A percentile compares a stretch with the other conserved stretches of the same genome.
These are phyloP conservation scores for Hypoxylon crocopeplum DNA, from an alignment of 495 filamentous ascomycete species.

Conservation along the genomic window DNA sequence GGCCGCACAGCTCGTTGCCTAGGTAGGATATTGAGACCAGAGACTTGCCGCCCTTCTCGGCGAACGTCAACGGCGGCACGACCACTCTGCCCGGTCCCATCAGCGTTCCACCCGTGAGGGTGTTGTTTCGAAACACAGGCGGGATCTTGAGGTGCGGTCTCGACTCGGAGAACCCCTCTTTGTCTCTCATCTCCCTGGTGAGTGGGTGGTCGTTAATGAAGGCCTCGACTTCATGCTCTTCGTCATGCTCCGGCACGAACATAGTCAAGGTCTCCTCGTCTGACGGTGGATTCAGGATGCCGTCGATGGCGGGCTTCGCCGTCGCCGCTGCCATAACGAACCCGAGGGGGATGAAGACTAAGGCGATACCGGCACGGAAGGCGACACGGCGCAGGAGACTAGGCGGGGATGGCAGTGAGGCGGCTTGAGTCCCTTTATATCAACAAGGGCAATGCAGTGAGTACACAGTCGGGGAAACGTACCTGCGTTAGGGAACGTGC, in stretches of 20 bases:
- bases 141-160: slow-evolving; percentile 90
- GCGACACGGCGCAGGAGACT: slow-evolving; percentile 34
- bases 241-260: slow-evolving; percentile 68
- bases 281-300: slow-evolving; percentile 61
- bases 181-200: slow-evolving; percentile 65
- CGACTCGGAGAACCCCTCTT: slow-evolving; percentile 74
- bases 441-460: slow-evolving; percentile 1
- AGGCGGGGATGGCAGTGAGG: slow-evolving; percentile 2
- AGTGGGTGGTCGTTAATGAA: slow-evolving; percentile 80
- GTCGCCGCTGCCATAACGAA: slow-evolving; percentile 62
- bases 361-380: slow-evolving; percentile 42
- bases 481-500: slow-evolving; percentile 33
- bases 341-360: slow-evolving; percentile 57
- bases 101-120: slow-evolving; percentile 83
- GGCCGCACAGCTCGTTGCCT: slow-evolving; percentile 83
- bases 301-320: slow-evolving; percentile 49
- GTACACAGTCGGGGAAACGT: not conserved
- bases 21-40: slow-evolving; percentile 80
- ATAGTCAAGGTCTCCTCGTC: slow-evolving; percentile 76
- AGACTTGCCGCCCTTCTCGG: slow-evolving; percentile 71
- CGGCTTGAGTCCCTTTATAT: slow-evolving; percentile 2
- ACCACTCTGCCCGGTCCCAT: slow-evolving; percentile 76
- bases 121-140: slow-evolving; percentile 66
- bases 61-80: slow-evolving; percentile 83
- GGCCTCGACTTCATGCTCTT: slow-evolving; percentile 68